phyloP scores from a whole-genome alignment of 2,329 filamentous ascomycete genomes.

The Cylindrodendrum hubeiense region DNA sequence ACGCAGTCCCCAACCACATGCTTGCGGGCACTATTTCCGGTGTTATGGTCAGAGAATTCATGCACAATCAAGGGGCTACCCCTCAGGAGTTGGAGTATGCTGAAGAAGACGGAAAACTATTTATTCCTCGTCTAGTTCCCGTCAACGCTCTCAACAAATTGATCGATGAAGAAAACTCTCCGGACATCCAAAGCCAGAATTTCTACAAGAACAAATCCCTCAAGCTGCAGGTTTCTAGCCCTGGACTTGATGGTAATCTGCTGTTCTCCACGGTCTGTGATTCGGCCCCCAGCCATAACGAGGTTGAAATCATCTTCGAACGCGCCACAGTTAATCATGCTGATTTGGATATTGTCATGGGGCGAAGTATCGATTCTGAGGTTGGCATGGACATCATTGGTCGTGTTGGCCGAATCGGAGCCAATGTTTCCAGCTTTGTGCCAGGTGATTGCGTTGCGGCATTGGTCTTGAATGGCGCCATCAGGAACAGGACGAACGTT shows the following conservation, averaged over 20 bases:
- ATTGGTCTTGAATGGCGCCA: conserved; percentile 49
- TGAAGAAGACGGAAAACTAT: conserved; percentile 52
- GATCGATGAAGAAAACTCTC: conserved; percentile 52
- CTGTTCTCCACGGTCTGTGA: conserved; percentile 39
- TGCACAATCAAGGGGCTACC: conserved; percentile 16
- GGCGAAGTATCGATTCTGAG: conserved; percentile 44
- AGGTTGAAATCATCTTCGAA: conserved; percentile 57
- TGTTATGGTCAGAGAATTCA: conserved; percentile 44
- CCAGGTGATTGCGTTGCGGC: conserved; percentile 58
- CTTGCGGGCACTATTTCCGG: conserved; percentile 38
- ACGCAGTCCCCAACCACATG: conserved; percentile 33
- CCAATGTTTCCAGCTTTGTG: conserved; percentile 46
- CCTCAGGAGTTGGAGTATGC: conserved; percentile 59
- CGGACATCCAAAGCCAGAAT: conserved; percentile 16
- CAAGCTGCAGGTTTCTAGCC: conserved; percentile 41
- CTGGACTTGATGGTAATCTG: conserved; percentile 44
- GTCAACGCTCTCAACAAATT: conserved; percentile 56
- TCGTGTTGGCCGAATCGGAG: conserved; percentile 50
- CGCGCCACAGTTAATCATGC: conserved; percentile 50
- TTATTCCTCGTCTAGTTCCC: conserved; percentile 59
- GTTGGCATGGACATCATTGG: conserved; percentile 59
- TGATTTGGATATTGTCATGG: conserved; percentile 53
- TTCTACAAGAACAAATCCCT: conserved; percentile 39
- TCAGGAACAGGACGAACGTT: conserved; percentile 51
- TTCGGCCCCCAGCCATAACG: conserved; percentile 42